Conservation (phyloP, 176 grass and related monocot genomes). For the Leersia perrieri region DNA sequence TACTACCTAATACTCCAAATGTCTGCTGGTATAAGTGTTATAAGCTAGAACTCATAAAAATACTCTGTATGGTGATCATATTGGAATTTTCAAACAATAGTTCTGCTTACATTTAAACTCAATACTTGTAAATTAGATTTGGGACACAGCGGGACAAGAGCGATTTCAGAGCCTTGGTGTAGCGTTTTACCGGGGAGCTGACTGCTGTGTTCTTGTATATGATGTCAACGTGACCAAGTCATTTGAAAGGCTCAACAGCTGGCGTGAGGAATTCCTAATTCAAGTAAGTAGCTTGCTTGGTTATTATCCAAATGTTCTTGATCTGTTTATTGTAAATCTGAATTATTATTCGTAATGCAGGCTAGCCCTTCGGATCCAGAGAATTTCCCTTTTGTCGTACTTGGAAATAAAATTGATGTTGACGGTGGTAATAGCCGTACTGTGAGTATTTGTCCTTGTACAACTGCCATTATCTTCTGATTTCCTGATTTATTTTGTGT, state of each 20-base stretch:
- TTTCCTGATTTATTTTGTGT: slow-evolving; percentile 10
- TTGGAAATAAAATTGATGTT: slow-evolving; percentile 91
- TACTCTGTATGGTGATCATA: not conserved
- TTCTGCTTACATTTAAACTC: not conserved
- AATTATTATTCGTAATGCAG: slow-evolving; percentile 37
- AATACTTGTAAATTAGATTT: slow-evolving; percentile 54
- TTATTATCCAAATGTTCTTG: not conserved
- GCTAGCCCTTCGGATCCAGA: slow-evolving; percentile 87
- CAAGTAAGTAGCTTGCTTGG: slow-evolving; percentile 50
- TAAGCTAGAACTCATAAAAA: not conserved
- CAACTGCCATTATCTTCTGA: not conserved
- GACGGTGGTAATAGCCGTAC: slow-evolving; percentile 92
- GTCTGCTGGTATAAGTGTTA: not conserved
- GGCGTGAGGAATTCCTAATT: slow-evolving; percentile 88
- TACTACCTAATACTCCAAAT: not conserved
- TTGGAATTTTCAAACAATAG: not conserved
- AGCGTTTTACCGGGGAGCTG: slow-evolving; percentile 90
- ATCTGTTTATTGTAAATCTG: not conserved
- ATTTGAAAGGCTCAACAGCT: slow-evolving; percentile 88
- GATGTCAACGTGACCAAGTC: slow-evolving; percentile 95
- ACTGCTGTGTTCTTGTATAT: slow-evolving; percentile 91
- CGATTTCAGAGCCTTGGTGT: slow-evolving; percentile 97
- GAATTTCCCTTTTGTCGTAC: slow-evolving; percentile 89
- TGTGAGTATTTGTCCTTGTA: slow-evolving; percentile 36
- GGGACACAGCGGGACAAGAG: slow-evolving; percentile 94